Base-by-base conservation (phyloP, 2,329 filamentous ascomycete genomes). In the Botrytis porri region DNA sequence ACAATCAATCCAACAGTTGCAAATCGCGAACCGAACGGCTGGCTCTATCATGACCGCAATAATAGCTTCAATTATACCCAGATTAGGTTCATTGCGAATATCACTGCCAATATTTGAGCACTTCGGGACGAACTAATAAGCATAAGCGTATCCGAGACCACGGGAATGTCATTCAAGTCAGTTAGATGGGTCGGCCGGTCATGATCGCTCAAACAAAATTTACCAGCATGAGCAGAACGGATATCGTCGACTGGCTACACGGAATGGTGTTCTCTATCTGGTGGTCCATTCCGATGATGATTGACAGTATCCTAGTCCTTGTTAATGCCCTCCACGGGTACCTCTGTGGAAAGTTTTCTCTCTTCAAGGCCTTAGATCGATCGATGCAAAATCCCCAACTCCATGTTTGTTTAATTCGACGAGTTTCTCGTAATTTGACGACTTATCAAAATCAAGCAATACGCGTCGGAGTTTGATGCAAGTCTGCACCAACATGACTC, bases 401-500 rank as follows among this genome's bases (percentile, higher is more conserved):
- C n/a, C n/a, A 43, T 41, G 4, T 22, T 25, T 41, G 29, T 41
- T 41, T 32, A 18, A 57, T 57, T 57, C 65, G 35, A 25, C 37
- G 9, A 57, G 10, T 22, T 41, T 32, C 65, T 69, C 35, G 65
- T 57, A 57, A n/a, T 32, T 39, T 57, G 65, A 69, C 64, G 29
- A 66, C 45, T 54, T 66, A 22, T 66, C 25, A 32, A 32, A 54
- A 51, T 48, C 65, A 22, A 54, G 29, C 70, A 72, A 73, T 41
- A 69, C 62, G 64, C 69, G 61, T 74, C 61, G 43, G 64, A 70
- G 57, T 63, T 54, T 62, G 71, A 70, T 51, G 32, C 14, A 32
- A 54, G 35, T 70, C 41, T 43, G 57, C 35, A 37, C 62, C 41
- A 69, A 60, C n/a, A 69, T 69, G 63, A 60, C 75, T 75, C 73